Evolutionary conservation across 2,329 filamentous ascomycete genomes (phyloP).

Genomic region (Paecilomyces niveus): DNA sequence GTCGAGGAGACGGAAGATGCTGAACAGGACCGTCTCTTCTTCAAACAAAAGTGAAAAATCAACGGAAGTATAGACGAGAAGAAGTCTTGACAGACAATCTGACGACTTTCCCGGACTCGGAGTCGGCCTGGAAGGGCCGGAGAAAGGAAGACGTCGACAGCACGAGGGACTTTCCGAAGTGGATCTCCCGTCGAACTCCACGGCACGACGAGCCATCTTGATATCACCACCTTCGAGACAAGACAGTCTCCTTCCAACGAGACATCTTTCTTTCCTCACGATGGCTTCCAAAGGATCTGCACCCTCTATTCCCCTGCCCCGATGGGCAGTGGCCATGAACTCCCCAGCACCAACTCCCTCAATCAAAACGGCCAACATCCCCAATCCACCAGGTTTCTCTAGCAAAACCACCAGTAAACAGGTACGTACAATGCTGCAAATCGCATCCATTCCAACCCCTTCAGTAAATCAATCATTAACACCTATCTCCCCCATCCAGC

Average conservation of each 20-base stretch:
- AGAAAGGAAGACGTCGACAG: neutral
- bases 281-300: slow-evolving; percentile 15
- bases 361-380: slow-evolving; percentile 58
- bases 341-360: slow-evolving; percentile 59
- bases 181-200: neutral
- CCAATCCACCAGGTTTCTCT: slow-evolving; percentile 82
- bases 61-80: neutral
- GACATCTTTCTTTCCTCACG: neutral
- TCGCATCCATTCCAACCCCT: neutral
- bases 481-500: slow-evolving; percentile 17
- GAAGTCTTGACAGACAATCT: neutral
- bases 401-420: slow-evolving; percentile 48
- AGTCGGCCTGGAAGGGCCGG: neutral
- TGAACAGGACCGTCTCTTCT: neutral
- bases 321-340: slow-evolving; percentile 78
- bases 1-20: neutral
- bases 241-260: neutral
- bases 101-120: neutral
- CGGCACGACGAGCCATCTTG: neutral
- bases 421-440: slow-evolving; percentile 32
- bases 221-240: neutral
- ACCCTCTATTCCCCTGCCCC: slow-evolving; percentile 49
- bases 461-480: slow-evolving; percentile 13
- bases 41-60: neutral
- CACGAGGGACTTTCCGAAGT: neutral